Evolutionary conservation across 352 stramenopile genomes (phyloP), one percentile per base, ranked within the genome.

Genomic region (Pythium angustatum): DNA sequence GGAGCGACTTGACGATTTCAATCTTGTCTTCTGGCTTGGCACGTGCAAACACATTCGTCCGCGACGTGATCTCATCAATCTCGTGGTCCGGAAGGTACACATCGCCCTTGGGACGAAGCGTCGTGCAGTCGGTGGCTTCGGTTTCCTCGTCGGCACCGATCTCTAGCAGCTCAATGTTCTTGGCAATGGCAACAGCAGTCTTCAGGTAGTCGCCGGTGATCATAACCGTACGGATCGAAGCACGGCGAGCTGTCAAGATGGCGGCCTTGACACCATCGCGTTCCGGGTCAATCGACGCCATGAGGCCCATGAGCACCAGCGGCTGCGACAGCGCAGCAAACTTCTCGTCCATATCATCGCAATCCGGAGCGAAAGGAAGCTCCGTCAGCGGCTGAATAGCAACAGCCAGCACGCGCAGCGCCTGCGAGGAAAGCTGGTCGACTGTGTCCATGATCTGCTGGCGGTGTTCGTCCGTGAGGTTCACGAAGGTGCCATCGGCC

Each of bases 1-100:
- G 94, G 33, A 98, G 78, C 28, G 93, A 97, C 47, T 96, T 91
- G 12, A 99, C 96, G 62, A 99, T 97, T 56, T 94, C 88, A 22
- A 99, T 90, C 74, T 99, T 99, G 69, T 99, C 96, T 65, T 97
- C 76, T 0, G 96, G 96, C 58, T 95, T 96, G 11, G 96, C 96
- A 33, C 96, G 88, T 36, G 98, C 98, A 66, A 98, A 99, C 21
- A 99, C 93, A 3, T 85, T 30, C 4, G 72, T 81, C 34, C 77
- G 79, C 0, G 76, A 86, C 12, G 79, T 90, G 52, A 98, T 96
- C 22, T 81, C 79, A 59, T 98, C 93, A 8, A 98, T 73, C 52
- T 98, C 89, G 21, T 78, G 74, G 9, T 81, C 79, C 0, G 79
- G 66, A 5, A 90, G 58, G 55, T 91, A 91, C 19, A 73, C 67